phyloP scores from a whole-genome alignment of 768 basidiomycete genomes.

The Grammothele lineata region DNA sequence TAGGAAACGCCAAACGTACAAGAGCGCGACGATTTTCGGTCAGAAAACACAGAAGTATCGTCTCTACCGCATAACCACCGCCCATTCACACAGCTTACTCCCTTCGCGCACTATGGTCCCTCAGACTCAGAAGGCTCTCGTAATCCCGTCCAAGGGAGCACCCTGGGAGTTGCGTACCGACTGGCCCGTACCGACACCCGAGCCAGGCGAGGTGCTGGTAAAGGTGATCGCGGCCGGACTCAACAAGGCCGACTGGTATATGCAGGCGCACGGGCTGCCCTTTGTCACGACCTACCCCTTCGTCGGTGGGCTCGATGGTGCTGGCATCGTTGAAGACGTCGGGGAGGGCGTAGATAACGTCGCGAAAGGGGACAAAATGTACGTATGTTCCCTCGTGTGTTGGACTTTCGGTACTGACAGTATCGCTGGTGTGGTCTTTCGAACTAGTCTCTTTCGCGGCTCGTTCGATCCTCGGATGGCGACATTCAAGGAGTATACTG shows the following conservation, averaged over 20 bases:
- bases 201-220: slow-evolving; percentile 45
- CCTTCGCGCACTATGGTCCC: slow-evolving; percentile 2
- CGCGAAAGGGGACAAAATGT: slow-evolving; percentile 28
- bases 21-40: too few relatives aligned
- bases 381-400: not conserved
- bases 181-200: slow-evolving; percentile 33
- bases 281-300: slow-evolving; percentile 19
- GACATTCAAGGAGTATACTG: slow-evolving; percentile 26
- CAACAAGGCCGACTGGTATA: slow-evolving; percentile 53
- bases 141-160: slow-evolving; percentile 3
- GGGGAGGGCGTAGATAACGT: slow-evolving; percentile 32
- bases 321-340: slow-evolving; percentile 24
- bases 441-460: slow-evolving; percentile 21
- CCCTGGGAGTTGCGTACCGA: not conserved
- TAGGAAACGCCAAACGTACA: too few relatives aligned
- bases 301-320: slow-evolving; percentile 20
- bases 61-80: too few relatives aligned
- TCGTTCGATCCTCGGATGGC: slow-evolving; percentile 12
- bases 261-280: slow-evolving; percentile 31
- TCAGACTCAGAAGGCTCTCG: slow-evolving; percentile 15
- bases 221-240: slow-evolving; percentile 43
- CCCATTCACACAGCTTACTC: too few relatives aligned
- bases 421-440: too few relatives aligned
- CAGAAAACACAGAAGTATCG: too few relatives aligned
- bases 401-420: too few relatives aligned